These are phyloP conservation scores for Lonicera japonica DNA, from an alignment of 129 eudicot genomes.

Conservation along the genomic window DNA sequence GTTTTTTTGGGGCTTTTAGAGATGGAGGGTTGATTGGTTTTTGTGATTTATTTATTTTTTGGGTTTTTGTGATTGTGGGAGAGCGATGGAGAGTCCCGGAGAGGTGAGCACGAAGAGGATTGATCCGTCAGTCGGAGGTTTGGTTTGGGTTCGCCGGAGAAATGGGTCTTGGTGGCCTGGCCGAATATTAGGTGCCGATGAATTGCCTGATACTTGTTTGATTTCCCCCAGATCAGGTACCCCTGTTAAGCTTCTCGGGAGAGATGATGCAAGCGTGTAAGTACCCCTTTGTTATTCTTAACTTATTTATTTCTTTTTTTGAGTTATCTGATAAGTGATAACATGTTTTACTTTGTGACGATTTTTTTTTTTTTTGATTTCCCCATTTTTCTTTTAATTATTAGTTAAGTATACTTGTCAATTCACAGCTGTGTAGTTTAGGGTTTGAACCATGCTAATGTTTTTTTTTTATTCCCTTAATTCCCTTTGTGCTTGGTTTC, in stretches of 20 bases:
- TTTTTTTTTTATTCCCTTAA: too few species aligned
- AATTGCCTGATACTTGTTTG: conserved; percentile 48
- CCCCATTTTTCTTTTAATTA: neutral
- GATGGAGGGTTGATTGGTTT: conserved; percentile 29
- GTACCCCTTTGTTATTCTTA: conserved; percentile 17
- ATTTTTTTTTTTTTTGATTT: too few species aligned
- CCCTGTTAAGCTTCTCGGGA: conserved; percentile 85
- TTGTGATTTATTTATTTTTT: neutral
- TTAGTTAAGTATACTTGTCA: neutral
- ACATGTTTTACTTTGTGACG: too few species aligned
- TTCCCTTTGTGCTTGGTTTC: too few species aligned
- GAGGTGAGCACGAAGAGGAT: conserved; percentile 34
- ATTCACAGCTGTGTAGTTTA: too few species aligned
- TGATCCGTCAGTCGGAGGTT: conserved; percentile 56
- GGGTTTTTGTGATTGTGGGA: conserved; percentile 3
- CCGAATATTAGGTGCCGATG: conserved; percentile 60
- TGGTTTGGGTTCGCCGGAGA: conserved; percentile 84
- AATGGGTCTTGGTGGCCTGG: conserved; percentile 99
- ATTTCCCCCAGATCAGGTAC: conserved; percentile 57
- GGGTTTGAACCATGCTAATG: too few species aligned
- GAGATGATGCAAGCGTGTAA: conserved; percentile 87
- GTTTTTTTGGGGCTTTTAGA: conserved; percentile 5
- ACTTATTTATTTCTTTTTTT: neutral
- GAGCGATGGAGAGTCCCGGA: conserved; percentile 51
- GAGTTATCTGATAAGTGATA: too few species aligned